A percentile compares a stretch with the other conserved stretches of the same genome.
Conservation (phyloP, 805 yeast species). For the Komagataella mondaviorum region DNA sequence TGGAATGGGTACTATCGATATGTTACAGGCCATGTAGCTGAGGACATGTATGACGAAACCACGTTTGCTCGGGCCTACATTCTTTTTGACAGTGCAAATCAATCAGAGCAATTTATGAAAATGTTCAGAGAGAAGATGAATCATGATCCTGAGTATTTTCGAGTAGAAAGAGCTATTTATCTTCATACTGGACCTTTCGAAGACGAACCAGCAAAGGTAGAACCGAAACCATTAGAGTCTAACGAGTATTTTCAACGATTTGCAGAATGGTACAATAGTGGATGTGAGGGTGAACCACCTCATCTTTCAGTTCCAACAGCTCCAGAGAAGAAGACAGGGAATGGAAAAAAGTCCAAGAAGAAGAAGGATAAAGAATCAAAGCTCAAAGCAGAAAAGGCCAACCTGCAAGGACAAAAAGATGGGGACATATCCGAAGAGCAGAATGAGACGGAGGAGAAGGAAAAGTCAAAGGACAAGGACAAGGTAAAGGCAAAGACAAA, state of each 20-base stretch:
- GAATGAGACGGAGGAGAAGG: neutral
- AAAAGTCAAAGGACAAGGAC: neutral
- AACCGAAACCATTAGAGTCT: neutral
- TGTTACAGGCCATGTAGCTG: neutral
- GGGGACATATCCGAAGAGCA: neutral
- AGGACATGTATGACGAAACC: neutral
- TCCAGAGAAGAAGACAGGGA: conserved; percentile 5
- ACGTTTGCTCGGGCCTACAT: neutral
- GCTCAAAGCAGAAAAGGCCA: neutral
- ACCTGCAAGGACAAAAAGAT: neutral
- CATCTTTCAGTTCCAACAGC: neutral
- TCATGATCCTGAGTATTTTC: neutral
- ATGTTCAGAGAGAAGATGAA: neutral
- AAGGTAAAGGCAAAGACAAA: neutral
- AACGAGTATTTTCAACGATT: neutral
- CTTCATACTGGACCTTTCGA: neutral
- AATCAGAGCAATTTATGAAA: neutral
- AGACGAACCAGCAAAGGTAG: neutral
- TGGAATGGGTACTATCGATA: neutral
- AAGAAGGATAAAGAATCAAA: conserved; percentile 3
- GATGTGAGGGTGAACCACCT: neutral
- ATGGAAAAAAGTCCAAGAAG: conserved; percentile 4
- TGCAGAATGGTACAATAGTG: neutral
- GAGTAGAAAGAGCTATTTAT: neutral
- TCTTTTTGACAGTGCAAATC: neutral